These are phyloP conservation scores for Xenoacremonium recifei DNA, from an alignment of 2,329 filamentous ascomycete genomes.

Conservation along the genomic window DNA sequence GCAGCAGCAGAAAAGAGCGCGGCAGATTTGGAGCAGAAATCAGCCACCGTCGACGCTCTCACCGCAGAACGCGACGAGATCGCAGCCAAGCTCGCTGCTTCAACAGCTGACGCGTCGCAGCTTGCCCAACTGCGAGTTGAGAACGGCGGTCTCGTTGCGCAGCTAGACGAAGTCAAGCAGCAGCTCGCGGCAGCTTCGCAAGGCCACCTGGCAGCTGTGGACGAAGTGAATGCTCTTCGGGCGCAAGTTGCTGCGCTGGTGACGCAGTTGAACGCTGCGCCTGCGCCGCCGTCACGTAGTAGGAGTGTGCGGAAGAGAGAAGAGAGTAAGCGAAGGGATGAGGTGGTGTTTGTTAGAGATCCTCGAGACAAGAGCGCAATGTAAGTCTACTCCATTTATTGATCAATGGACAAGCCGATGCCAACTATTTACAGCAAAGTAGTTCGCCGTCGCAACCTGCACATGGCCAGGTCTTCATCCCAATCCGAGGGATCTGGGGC, in stretches of 20 bases:
- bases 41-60: slow-evolving; percentile 10
- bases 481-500: slow-evolving; percentile 20
- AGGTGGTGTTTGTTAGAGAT: slow-evolving; percentile 25
- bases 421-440: slow-evolving; percentile 13
- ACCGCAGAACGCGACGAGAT: slow-evolving; percentile 15
- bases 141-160: slow-evolving; percentile 22
- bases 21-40: slow-evolving; percentile 9
- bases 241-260: slow-evolving; percentile 19
- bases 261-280: slow-evolving; percentile 15
- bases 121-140: slow-evolving; percentile 19
- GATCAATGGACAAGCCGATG: slow-evolving; percentile 1
- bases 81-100: slow-evolving; percentile 18
- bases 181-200: slow-evolving; percentile 20
- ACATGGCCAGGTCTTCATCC: slow-evolving; percentile 16
- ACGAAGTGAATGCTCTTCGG: slow-evolving; percentile 17
- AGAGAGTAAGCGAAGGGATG: slow-evolving; percentile 21
- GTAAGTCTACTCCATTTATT: slow-evolving; percentile 17
- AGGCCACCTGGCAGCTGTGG: slow-evolving; percentile 18
- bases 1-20: slow-evolving; percentile 15
- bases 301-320: slow-evolving; percentile 22
- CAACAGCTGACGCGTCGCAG: slow-evolving; percentile 19
- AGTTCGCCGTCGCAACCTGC: slow-evolving; percentile 16
- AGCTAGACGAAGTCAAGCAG: slow-evolving; percentile 14
- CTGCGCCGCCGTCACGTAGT: slow-evolving; percentile 3
- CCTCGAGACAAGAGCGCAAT: slow-evolving; percentile 19